A percentile compares a stretch with the other conserved stretches of the same genome.
Evolutionary conservation across 371 early-diverging fungal species (phyloP).

Genomic region (Saksenaea oblongispora): DNA sequence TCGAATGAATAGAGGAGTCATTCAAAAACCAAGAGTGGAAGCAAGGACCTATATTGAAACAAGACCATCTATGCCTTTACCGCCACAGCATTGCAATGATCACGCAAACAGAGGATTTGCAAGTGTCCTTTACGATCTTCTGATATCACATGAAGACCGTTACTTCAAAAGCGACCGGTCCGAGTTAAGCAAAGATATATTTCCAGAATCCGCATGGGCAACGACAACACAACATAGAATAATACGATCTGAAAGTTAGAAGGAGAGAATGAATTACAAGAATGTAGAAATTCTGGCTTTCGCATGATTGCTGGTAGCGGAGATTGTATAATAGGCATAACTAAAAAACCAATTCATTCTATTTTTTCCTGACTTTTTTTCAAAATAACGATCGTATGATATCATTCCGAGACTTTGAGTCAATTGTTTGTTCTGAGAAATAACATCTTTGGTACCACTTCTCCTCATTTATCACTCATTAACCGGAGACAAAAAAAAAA

Average conservation of each 20-base stretch:
- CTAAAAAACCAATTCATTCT: neutral
- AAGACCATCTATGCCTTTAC: conserved; percentile 4
- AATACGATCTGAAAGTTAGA: conserved; percentile 1
- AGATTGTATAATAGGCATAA: conserved; percentile 2
- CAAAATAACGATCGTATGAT: neutral
- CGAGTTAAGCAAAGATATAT: conserved; percentile 45
- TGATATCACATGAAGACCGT: conserved; percentile 34
- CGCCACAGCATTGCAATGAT: neutral
- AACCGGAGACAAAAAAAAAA: neutral
- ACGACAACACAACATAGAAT: neutral
- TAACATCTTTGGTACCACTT: no score
- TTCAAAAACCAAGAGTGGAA: neutral
- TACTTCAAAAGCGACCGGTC: conserved; percentile 41
- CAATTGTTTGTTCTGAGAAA: neutral
- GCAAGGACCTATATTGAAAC: neutral
- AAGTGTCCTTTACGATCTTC: conserved; percentile 21
- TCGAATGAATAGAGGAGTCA: conserved; percentile 15
- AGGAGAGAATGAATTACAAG: neutral
- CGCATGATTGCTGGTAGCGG: conserved; percentile 1
- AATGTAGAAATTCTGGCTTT: conserved; percentile 3
- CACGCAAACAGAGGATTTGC: conserved; percentile 9
- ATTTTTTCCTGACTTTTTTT: neutral
- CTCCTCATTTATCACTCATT: no score
- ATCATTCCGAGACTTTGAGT: neutral
- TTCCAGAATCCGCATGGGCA: conserved; percentile 21